Evolutionary conservation across 306 rosid species (phyloP).

Genomic region (Cucumis cinereus): DNA sequence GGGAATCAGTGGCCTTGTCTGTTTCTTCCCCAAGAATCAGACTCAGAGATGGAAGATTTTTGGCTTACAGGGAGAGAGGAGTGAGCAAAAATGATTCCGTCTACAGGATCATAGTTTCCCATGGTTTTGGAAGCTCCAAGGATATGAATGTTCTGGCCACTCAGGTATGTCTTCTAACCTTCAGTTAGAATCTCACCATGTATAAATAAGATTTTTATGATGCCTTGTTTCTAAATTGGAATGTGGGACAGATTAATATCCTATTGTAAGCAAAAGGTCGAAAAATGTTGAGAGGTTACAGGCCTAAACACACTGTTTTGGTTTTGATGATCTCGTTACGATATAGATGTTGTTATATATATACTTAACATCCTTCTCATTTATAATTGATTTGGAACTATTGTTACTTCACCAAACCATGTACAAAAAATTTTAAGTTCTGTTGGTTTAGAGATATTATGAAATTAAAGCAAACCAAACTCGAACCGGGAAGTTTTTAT

Average conservation of each 20-base stretch:
- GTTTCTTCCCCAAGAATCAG: conserved; percentile 23
- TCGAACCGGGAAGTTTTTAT: not conserved
- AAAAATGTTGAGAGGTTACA: not conserved
- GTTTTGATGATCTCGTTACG: not conserved
- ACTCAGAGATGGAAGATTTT: conserved; percentile 34
- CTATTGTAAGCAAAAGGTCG: not conserved
- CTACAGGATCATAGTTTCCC: conserved; percentile 32
- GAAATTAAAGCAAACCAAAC: not conserved
- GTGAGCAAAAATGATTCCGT: conserved; percentile 9
- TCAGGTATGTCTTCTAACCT: not conserved
- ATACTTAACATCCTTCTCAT: not conserved
- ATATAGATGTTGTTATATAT: not conserved
- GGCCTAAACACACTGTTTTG: not conserved
- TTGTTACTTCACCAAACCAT: not conserved
- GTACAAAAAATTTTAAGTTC: too few species aligned
- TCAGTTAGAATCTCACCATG: conserved; percentile 8
- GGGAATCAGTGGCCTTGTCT: not conserved
- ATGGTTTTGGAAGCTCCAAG: conserved; percentile 52
- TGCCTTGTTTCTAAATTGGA: not conserved
- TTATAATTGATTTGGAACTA: not conserved
- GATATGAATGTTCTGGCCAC: conserved; percentile 33
- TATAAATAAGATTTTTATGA: not conserved
- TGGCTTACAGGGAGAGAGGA: conserved; percentile 43
- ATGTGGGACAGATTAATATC: not conserved
- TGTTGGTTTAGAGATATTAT: not conserved